phyloP scores from a whole-genome alignment of 2,329 filamentous ascomycete genomes.

The Fusarium sulawesiense region DNA sequence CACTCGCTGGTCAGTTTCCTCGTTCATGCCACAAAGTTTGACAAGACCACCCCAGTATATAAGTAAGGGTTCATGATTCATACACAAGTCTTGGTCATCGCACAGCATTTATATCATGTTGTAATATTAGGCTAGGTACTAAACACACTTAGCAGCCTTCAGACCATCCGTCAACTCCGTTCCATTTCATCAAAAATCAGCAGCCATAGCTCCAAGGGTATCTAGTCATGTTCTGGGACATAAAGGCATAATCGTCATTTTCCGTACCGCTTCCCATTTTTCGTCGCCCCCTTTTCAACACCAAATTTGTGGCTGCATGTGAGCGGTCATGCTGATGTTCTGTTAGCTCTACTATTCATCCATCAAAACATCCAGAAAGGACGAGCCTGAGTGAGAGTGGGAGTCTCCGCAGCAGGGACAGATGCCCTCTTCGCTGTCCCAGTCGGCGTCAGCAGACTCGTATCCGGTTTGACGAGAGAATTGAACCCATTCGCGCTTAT shows the following conservation, averaged over 20 bases:
- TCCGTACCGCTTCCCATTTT: background rate
- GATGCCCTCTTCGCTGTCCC: conserved; percentile 50
- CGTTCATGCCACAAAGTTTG: background rate
- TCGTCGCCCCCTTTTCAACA: conserved; percentile 16
- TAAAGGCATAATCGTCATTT: conserved; percentile 36
- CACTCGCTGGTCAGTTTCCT: background rate
- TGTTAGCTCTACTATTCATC: conserved; percentile 46
- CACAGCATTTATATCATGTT: background rate
- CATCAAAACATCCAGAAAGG: conserved; percentile 49
- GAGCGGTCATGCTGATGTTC: conserved; percentile 34
- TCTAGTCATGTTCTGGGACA: conserved; percentile 42
- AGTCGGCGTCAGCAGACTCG: conserved; percentile 50
- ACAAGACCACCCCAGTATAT: background rate
- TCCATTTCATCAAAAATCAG: conserved; percentile 31
- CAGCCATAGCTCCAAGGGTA: conserved; percentile 43
- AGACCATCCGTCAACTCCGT: conserved; percentile 23
- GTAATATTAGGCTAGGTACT: background rate
- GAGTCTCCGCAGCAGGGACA: conserved; percentile 57
- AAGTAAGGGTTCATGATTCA: background rate
- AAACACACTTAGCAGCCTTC: background rate
- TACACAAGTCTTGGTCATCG: background rate
- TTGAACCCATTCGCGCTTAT: conserved; percentile 60
- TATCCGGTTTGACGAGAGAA: conserved; percentile 58
- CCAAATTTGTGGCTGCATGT: conserved; percentile 10
- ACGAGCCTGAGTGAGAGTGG: conserved; percentile 52